These are phyloP conservation scores for Gliomastix tumulicola DNA, from an alignment of 2,329 filamentous ascomycete genomes.

Conservation along the genomic window DNA sequence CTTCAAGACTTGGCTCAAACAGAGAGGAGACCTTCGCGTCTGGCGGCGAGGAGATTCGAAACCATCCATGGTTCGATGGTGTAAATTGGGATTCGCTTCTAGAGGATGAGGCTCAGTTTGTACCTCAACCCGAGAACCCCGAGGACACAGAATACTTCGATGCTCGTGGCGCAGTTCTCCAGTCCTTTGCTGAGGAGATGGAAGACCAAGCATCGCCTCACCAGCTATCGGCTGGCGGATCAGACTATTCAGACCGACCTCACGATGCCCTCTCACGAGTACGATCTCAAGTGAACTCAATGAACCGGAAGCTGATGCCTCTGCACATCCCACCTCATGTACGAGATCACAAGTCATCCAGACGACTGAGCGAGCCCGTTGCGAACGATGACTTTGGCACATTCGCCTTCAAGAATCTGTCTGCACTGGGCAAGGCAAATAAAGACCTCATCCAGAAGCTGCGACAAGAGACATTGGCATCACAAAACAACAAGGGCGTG, in stretches of 20 bases:
- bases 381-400: conserved; percentile 88
- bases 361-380: conserved; percentile 85
- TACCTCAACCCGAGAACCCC: conserved; percentile 85
- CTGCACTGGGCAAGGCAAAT: conserved; percentile 94
- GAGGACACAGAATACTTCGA: conserved; percentile 99
- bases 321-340: conserved; percentile 95
- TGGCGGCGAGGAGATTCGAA: conserved; percentile 86
- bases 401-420: conserved; percentile 95
- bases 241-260: conserved; percentile 80
- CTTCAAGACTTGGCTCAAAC: conserved; percentile 78
- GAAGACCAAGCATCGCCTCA: conserved; percentile 80
- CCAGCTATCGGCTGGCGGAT: conserved; percentile 52
- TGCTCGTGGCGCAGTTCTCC: conserved; percentile 79
- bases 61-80: conserved; percentile 80
- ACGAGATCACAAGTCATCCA: conserved; percentile 78
- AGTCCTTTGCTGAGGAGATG: conserved; percentile 89
- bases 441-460: conserved; percentile 98
- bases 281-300: conserved; percentile 73
- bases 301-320: conserved; percentile 90
- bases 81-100: conserved; percentile 85
- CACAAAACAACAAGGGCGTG: conserved; percentile 44
- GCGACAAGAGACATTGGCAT: conserved; percentile 78
- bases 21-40: conserved; percentile 72
- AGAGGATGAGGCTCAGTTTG: conserved; percentile 94
- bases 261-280: conserved; percentile 92